A percentile compares a stretch with the other conserved stretches of the same genome.
Evolutionary conservation across 164 flowering plant species (phyloP).

Genomic region (Berberis thunbergii): DNA sequence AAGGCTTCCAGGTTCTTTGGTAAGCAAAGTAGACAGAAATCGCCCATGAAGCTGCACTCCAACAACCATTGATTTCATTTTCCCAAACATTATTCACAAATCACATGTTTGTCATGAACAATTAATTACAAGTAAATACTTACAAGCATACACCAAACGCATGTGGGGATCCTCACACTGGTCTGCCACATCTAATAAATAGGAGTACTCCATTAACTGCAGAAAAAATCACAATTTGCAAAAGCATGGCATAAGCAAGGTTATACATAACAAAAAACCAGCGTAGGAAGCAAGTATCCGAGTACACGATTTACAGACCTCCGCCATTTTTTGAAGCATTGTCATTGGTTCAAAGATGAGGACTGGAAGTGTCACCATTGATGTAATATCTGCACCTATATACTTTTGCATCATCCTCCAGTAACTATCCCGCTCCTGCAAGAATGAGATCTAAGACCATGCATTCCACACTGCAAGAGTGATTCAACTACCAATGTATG

Average conservation of each 20-base stretch:
- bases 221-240: background rate
- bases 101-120: background rate
- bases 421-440: conserved; percentile 68
- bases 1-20: conserved; percentile 87
- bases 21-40: conserved; percentile 73
- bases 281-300: too few relatives aligned
- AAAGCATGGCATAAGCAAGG: too few relatives aligned
- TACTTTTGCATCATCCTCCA: conserved; percentile 91
- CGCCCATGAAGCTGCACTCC: conserved; percentile 69
- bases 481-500: too few relatives aligned
- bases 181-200: conserved; percentile 80
- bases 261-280: too few relatives aligned
- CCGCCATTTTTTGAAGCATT: conserved; percentile 86
- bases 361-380: conserved; percentile 89
- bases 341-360: conserved; percentile 89
- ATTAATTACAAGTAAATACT: conserved; percentile 11
- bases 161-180: conserved; percentile 86
- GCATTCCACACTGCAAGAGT: too few relatives aligned
- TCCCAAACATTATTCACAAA: background rate
- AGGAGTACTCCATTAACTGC: conserved; percentile 83
- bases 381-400: conserved; percentile 78
- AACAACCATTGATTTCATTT: background rate
- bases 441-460: background rate
- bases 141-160: conserved; percentile 78
- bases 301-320: conserved; percentile 32